Evolutionary conservation across 148 eudicot genomes (phyloP).

Genomic region (Persicaria tinctoria): DNA sequence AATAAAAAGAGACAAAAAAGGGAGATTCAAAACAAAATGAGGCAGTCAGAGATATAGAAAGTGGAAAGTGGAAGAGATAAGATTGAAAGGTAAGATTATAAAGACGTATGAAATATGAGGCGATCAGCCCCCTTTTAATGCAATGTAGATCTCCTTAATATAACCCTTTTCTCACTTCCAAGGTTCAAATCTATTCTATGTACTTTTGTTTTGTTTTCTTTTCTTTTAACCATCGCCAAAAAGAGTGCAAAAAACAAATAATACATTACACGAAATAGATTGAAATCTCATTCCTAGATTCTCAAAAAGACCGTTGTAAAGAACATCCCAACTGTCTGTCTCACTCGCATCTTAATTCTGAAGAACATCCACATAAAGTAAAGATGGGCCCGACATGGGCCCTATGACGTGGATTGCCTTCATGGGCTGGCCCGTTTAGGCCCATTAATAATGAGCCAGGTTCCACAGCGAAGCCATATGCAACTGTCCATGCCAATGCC

Average conservation of each 20-base stretch:
- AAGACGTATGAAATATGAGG: background rate
- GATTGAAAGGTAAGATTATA: background rate
- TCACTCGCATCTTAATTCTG: background rate
- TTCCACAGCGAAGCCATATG: no score
- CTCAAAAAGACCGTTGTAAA: background rate
- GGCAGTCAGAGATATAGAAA: background rate
- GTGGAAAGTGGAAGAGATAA: slow-evolving; percentile 4
- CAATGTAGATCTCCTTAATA: background rate
- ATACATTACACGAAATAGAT: background rate
- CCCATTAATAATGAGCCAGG: background rate
- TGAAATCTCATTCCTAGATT: background rate
- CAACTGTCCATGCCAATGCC: no score
- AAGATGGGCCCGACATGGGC: background rate
- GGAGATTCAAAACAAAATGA: slow-evolving; percentile 9
- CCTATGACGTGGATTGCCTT: background rate
- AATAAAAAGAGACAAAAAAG: background rate
- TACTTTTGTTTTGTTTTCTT: background rate
- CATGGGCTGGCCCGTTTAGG: background rate
- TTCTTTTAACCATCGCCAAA: background rate
- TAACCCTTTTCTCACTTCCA: slow-evolving; percentile 8
- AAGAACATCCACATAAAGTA: background rate
- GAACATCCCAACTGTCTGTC: background rate
- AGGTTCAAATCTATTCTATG: background rate
- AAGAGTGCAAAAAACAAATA: background rate
- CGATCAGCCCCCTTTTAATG: slow-evolving; percentile 8